Percentiles rank a stretch among this genome's conserved stretches.
These are phyloP conservation scores for Crithidia bombi DNA, from an alignment of 208 protist species.

Conservation along the genomic window DNA sequence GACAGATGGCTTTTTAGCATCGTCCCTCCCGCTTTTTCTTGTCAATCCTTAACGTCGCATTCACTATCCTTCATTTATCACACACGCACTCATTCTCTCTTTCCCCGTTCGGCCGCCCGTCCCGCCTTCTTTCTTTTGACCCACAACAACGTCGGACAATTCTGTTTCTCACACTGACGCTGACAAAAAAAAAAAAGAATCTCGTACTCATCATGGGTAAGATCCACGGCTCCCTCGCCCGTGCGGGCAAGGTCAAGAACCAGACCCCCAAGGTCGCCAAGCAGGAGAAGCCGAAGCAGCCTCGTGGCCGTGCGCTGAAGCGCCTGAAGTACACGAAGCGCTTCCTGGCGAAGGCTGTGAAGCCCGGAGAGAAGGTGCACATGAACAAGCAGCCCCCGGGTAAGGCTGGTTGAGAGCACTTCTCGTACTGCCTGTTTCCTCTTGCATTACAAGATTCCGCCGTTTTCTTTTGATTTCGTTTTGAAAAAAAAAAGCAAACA, in stretches of 20 bases:
- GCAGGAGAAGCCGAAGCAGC: constrained; percentile 95
- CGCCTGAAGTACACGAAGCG: constrained; percentile 98
- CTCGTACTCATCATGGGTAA: constrained; percentile 90
- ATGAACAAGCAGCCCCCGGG: constrained; percentile 91
- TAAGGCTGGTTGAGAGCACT: constrained; percentile 18
- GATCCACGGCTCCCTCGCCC: constrained; percentile 97
- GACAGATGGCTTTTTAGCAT: too few species aligned
- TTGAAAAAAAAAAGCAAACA: constrained; percentile 7
- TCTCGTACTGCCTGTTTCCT: background rate
- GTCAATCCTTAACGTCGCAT: too few species aligned
- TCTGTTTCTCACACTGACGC: too few species aligned
- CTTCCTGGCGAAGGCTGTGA: constrained; percentile 94
- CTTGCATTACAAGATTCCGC: constrained; percentile 16
- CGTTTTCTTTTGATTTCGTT: constrained; percentile 11
- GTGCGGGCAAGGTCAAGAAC: constrained; percentile 98
- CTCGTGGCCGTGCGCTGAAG: constrained; percentile 96
- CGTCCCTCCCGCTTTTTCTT: too few species aligned
- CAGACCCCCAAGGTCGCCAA: constrained; percentile 98
- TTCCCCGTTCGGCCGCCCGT: too few species aligned
- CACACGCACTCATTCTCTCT: too few species aligned
- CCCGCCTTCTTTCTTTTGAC: too few species aligned
- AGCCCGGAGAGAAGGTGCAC: constrained; percentile 93
- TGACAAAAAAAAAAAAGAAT: constrained; percentile 11
- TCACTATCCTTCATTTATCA: too few species aligned
- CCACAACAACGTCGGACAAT: too few species aligned